Evolutionary conservation across 1,139 yeast genomes (phyloP).

Genomic region (Candida glucosophila): DNA sequence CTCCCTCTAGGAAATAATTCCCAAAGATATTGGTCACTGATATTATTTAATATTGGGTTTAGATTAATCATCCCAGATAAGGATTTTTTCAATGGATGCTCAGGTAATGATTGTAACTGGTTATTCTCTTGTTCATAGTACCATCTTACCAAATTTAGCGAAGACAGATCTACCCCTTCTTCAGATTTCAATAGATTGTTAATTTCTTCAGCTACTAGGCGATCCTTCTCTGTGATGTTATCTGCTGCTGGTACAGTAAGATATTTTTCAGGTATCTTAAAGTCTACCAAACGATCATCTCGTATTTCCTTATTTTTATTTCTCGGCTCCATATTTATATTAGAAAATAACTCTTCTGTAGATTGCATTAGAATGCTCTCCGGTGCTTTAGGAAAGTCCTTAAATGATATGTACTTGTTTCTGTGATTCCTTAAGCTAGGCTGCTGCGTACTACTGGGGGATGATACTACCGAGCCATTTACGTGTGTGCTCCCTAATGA

Average conservation of each 20-base stretch:
- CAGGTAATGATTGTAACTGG: conserved; percentile 20
- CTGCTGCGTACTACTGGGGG: too few relatives aligned
- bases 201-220: conserved; percentile 18
- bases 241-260: conserved; percentile 16
- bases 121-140: conserved; percentile 22
- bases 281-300: conserved; percentile 13
- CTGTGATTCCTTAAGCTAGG: conserved; percentile 1
- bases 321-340: conserved; percentile 8
- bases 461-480: too few relatives aligned
- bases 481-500: too few relatives aligned
- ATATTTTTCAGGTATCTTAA: conserved; percentile 23
- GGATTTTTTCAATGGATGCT: conserved; percentile 32
- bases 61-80: conserved; percentile 33
- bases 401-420: conserved; percentile 15
- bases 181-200: conserved; percentile 17
- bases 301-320: conserved; percentile 5
- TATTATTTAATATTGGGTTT: conserved; percentile 26
- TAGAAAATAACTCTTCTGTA: conserved; percentile 12
- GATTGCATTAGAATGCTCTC: conserved; percentile 10
- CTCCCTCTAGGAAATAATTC: conserved; percentile 26
- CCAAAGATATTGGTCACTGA: conserved; percentile 37
- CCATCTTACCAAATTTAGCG: conserved; percentile 18
- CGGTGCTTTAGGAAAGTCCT: conserved; percentile 25
- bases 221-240: conserved; percentile 17
- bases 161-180: conserved; percentile 18